Percentiles rank a stretch among this genome's conserved stretches.
Evolutionary conservation across 1,284 basidiomycete genomes (phyloP).

Genomic region (Vanrija pseudolonga): DNA sequence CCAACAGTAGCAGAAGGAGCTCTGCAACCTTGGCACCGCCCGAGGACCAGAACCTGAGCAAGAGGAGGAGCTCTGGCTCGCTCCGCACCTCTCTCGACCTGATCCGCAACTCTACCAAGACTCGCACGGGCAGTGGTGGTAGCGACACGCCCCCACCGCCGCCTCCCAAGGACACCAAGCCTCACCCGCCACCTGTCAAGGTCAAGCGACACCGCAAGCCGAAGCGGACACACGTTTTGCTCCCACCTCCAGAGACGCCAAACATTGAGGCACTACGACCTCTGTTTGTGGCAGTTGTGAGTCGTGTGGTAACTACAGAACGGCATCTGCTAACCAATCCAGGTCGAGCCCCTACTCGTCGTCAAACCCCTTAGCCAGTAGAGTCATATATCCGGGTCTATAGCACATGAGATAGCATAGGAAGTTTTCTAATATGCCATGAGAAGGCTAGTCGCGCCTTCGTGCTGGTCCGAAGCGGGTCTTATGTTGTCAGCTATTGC

Average conservation of each 20-base stretch:
- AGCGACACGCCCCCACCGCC: slow-evolving; percentile 3
- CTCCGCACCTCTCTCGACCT: not conserved
- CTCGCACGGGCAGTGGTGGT: not conserved
- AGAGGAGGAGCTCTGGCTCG: slow-evolving; percentile 1
- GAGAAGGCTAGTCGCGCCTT: slow-evolving; percentile 28
- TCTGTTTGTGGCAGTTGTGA: slow-evolving; percentile 82
- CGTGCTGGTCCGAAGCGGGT: slow-evolving; percentile 42
- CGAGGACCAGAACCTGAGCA: not conserved
- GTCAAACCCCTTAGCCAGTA: slow-evolving; percentile 18
- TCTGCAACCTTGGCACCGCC: not conserved
- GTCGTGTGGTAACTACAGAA: slow-evolving; percentile 24
- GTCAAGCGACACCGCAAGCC: slow-evolving; percentile 2
- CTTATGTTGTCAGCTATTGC: slow-evolving; percentile 10
- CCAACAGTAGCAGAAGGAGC: too few relatives aligned
- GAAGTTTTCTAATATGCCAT: not conserved
- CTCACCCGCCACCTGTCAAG: slow-evolving; percentile 49
- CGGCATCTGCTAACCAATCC: too few relatives aligned
- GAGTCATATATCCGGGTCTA: not conserved
- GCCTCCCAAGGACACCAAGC: slow-evolving; percentile 16
- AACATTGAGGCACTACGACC: slow-evolving; percentile 74
- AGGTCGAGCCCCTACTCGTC: slow-evolving; percentile 17
- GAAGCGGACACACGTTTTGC: slow-evolving; percentile 37
- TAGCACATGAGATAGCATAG: not conserved
- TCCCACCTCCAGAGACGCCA: slow-evolving; percentile 71
- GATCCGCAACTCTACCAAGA: too few relatives aligned